These are phyloP conservation scores for Ustilago xerochloae DNA, from an alignment of 1,284 basidiomycete species.

Conservation along the genomic window DNA sequence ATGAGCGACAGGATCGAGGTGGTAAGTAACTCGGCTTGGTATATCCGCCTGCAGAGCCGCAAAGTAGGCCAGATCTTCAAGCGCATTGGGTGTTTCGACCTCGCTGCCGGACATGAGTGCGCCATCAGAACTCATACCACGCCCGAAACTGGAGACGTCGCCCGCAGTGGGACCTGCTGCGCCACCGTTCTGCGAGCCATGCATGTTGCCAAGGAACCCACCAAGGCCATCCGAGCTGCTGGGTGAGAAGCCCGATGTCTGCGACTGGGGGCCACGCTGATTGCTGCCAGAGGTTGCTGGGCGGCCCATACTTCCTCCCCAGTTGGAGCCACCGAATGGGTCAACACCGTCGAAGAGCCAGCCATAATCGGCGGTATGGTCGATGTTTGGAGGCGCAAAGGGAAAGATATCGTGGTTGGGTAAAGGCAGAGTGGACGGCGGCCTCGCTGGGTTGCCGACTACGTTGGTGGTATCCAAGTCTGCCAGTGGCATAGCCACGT, in stretches of 20 bases:
- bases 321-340: constrained; percentile 43
- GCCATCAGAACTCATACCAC: constrained; percentile 40
- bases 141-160: constrained; percentile 39
- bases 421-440: constrained; percentile 18
- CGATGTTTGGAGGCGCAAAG: constrained; percentile 42
- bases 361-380: constrained; percentile 53
- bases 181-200: constrained; percentile 27
- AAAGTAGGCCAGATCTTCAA: constrained; percentile 58
- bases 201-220: constrained; percentile 42
- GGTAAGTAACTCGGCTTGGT: constrained; percentile 43
- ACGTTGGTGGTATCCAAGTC: constrained; percentile 27
- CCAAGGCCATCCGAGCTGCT: constrained; percentile 49
- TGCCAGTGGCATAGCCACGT: constrained; percentile 17
- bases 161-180: constrained; percentile 4
- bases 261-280: constrained; percentile 31
- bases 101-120: constrained; percentile 43
- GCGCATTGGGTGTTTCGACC: constrained; percentile 46
- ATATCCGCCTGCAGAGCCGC: constrained; percentile 54
- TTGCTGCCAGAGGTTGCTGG: constrained; percentile 24
- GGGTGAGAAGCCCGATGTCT: constrained; percentile 43
- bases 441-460: not conserved
- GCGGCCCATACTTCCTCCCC: constrained; percentile 26
- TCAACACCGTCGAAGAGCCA: constrained; percentile 58
- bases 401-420: constrained; percentile 52
- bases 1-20: constrained; percentile 47